phyloP scores from a whole-genome alignment of 371 early-diverging fungal genomes.

The Vairimorpha necatrix region DNA sequence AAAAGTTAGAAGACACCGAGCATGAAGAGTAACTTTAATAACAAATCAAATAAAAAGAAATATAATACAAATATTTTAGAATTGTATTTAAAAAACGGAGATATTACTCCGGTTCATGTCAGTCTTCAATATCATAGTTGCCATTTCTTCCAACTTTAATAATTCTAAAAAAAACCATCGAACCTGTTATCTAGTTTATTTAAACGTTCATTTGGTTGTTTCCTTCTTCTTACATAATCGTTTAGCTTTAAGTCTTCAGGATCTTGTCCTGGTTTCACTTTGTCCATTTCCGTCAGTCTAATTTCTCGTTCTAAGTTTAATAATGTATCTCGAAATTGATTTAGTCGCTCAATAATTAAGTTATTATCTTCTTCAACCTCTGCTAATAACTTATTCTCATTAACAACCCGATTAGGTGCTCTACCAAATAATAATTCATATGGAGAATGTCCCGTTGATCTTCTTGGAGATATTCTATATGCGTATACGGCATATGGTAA shows the following conservation, averaged over 20 bases:
- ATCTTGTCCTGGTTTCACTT: background rate
- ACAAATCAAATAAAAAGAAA: too few species aligned
- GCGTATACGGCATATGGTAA: constrained; percentile 5
- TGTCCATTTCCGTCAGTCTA: background rate
- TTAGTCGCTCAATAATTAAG: background rate
- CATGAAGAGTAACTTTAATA: too few species aligned
- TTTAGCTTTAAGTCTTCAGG: background rate
- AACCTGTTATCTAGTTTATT: background rate
- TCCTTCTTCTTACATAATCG: background rate
- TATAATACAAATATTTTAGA: too few species aligned
- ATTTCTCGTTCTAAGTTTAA: background rate
- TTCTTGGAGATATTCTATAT: constrained; percentile 1
- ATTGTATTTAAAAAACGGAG: too few species aligned
- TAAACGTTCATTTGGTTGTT: background rate
- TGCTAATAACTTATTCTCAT: too few species aligned
- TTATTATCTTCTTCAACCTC: background rate
- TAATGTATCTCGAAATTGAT: background rate
- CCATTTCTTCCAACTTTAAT: background rate
- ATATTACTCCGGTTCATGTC: too few species aligned
- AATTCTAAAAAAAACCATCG: background rate
- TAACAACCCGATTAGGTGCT: background rate
- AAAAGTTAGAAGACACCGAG: too few species aligned
- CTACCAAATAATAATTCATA: constrained; percentile 24
- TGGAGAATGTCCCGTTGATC: background rate
- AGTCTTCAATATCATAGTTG: background rate